Evolutionary conservation across 768 basidiomycete species (phyloP), one percentile per base, ranked within the genome.

Genomic region (Hortiboletus campestris): DNA sequence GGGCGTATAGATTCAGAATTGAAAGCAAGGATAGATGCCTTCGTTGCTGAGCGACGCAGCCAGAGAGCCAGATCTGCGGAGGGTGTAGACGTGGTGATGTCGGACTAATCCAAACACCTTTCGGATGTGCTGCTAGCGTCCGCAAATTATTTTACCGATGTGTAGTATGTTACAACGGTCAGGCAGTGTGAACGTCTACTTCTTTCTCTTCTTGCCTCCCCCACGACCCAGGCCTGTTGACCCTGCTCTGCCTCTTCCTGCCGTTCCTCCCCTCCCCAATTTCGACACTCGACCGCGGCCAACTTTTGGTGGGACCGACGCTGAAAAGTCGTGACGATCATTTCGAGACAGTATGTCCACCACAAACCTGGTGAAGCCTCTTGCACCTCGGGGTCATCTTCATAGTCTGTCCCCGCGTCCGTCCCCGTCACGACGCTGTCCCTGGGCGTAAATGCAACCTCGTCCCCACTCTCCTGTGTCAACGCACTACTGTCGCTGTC

Each of bases 401-500:
- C 87, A 2, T 85, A 83, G 46, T 88, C 86, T 6, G 86, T 87
- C 11, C 84, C 84, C 9, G 65, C 80, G 61, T 91, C 89, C 4
- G 89, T 88, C 29, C 81, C 87, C 2, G 88, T 89, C 17, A 84
- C 77, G 32, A 83, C 78, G 58, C 88, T 89, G 34, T 82, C 85
- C 63, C 81, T 75, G 1, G 85, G 84, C 10, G 85, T 86, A 25
- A 80, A 83, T 17, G 71, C 75, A 6, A 71, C 74, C 65, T 92
- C 90, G 53, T 91, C 90, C 8, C 84, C 88, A 57, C 88, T 91
- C 69, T 91, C 89, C 66, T 88, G 84, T 4, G 89, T 92, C 63
- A 92, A 68, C 28, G 87, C 90, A 59, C 90, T 91, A 63, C 88
- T 89, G 59, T 91, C 90, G 65, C 90, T 91, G 64, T 92, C 89